Evolutionary conservation across 2,329 filamentous ascomycete genomes (phyloP).

Genomic region (Calonectria multiphialidica): DNA sequence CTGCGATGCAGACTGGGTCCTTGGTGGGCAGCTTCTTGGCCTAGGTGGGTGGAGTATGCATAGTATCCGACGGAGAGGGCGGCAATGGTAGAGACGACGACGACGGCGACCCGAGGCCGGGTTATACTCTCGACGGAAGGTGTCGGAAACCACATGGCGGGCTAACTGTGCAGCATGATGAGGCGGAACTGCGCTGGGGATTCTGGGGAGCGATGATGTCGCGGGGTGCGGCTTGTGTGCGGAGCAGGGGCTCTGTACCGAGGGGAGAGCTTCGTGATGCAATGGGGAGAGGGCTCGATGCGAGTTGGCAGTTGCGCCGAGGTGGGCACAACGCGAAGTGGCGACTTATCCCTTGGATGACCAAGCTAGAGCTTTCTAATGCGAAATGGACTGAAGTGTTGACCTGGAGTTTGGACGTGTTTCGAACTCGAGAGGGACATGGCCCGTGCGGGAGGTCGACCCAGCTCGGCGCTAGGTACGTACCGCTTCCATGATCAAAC

Average conservation of each 20-base stretch:
- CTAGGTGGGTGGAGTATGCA: conserved; percentile 59
- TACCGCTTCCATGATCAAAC: conserved; percentile 26
- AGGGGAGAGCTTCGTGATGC: background rate
- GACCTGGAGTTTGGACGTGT: conserved; percentile 13
- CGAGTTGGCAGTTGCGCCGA: background rate
- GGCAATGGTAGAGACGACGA: conserved; percentile 66
- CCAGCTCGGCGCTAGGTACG: conserved; percentile 11
- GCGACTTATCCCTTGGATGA: background rate
- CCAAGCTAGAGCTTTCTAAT: background rate
- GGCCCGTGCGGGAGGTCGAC: background rate
- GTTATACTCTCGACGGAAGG: conserved; percentile 66
- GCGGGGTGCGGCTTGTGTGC: background rate
- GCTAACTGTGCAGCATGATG: conserved; percentile 50
- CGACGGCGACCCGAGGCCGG: conserved; percentile 67
- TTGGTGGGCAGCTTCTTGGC: conserved; percentile 40
- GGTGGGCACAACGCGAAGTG: background rate
- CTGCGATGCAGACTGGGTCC: conserved; percentile 69
- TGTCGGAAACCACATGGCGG: conserved; percentile 61
- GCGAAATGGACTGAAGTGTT: conserved; percentile 3
- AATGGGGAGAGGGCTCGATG: background rate
- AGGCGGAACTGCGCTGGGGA: conserved; percentile 1
- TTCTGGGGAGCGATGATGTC: conserved; percentile 3
- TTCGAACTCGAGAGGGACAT: background rate
- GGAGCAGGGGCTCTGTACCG: background rate
- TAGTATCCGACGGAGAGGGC: conserved; percentile 70